Percentiles rank a stretch among this genome's conserved stretches.
Conservation (phyloP, 257 asterid species). For the Cruciata laevipes region DNA sequence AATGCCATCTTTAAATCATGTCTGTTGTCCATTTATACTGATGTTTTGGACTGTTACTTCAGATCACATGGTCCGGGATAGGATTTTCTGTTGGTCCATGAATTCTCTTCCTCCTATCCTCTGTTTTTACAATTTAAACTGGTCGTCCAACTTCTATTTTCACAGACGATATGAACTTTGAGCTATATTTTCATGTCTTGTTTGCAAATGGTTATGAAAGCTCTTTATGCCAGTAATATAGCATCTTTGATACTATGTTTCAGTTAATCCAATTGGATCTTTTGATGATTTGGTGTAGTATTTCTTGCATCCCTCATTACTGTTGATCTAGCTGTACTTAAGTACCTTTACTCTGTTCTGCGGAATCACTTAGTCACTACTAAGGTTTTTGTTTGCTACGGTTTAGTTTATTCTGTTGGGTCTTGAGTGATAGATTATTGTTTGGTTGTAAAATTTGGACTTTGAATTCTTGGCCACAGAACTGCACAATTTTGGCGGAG, state of each 20-base stretch:
- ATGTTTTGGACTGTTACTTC: not conserved
- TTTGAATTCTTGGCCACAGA: slow-evolving; percentile 21
- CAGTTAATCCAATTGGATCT: not conserved
- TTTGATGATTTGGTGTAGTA: not conserved
- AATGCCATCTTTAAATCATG: not conserved
- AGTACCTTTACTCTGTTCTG: not conserved
- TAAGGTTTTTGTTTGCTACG: not conserved
- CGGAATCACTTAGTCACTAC: no score
- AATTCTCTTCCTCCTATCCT: not conserved
- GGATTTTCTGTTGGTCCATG: not conserved
- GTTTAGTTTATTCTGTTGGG: not conserved
- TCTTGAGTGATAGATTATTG: not conserved
- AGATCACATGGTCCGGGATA: not conserved
- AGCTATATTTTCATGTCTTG: not conserved
- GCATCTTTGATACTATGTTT: not conserved
- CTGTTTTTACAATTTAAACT: not conserved
- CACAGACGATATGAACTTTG: not conserved
- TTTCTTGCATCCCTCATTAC: not conserved
- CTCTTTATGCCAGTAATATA: not conserved
- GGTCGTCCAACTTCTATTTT: not conserved
- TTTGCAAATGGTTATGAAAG: not conserved
- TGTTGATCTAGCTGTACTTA: not conserved
- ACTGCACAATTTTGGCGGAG: slow-evolving; percentile 36
- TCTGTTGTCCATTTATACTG: not conserved
- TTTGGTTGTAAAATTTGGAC: not conserved